Evolutionary conservation across 2,329 filamentous ascomycete genomes (phyloP), one percentile per base, ranked within the genome.

Genomic region (Paecilomyces dactylethromorphus): DNA sequence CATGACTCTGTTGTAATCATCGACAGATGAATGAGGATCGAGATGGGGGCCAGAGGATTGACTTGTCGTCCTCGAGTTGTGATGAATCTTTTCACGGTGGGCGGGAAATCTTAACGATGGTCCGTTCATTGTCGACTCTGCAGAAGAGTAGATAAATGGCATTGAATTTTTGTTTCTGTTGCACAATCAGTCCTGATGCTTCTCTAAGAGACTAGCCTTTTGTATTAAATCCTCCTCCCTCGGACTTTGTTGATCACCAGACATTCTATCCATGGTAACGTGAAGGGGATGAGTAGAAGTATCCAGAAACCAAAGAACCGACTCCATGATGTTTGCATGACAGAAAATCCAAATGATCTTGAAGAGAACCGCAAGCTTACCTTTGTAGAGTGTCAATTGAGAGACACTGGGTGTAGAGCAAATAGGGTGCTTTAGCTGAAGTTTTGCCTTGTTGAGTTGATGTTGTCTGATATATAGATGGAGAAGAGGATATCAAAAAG

Each of bases 1-100:
- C 73, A 75, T 74, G 55, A 71, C 66, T 24, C 71, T 71, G 61
- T 71, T 74, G 59, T 75, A 75, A 59, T 74, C 72, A 53, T 73
- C 72, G n/a, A 75, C 58, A 2, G 71, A 71, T 61, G 8, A 57
- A 60, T 50, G 70, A 22, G 15, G 54, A 13, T 22, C 45, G 31
- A 12, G n/a, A 29, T 11, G 21, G 18, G 26, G 29, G n/a, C 21
- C 24, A 11, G 50, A 52, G 21, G 50, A 26, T 22, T 24, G 21
- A 13, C 29, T 29, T 24, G 18, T n/a, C 21, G 39, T 45, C n/a
- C 39, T 45, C 39, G 39, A 18, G n/a, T n/a, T n/a, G 6, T 18
- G 13, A 8, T 6, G 39, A 45, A n/a, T 21, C 39, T 45, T 6
- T 45, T 18, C 39, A 15, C 15, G 4, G 39, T 45, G 39, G 4